Base-by-base conservation (phyloP, 352 stramenopile genomes). In the Phytopythium kandeliae region DNA sequence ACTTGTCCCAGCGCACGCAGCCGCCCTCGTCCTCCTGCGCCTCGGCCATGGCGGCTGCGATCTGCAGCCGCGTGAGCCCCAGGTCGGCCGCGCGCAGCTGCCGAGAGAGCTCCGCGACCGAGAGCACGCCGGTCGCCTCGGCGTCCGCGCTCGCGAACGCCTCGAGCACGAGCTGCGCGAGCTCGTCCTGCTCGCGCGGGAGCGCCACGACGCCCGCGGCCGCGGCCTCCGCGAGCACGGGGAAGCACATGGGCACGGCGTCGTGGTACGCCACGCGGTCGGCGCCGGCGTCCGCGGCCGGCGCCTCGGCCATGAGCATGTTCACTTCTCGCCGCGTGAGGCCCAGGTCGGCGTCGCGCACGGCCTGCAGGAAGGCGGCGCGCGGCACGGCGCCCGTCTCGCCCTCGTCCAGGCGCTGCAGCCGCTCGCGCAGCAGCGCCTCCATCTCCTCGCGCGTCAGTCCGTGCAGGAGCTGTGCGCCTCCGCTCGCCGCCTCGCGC, bases 401-500 rank as follows among this genome's bases (percentile, higher is more conserved):
- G 42, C 86, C 71, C 0, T 70, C 53, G 44, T 90, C 81, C 7
- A 69, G 55, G 24, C 80, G 78, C 51, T 86, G 77, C 49, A 92
- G 84, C 57, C 82, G 86, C 50, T 92, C 81, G 3, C 75, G 70
- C 51, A 92, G 55, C 22, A 90, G 65, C 60, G 75, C 88, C 46
- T 92, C 81, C 48, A 88, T 73, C 46, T 92, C 81, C 48, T 92
- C 81, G 44, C 86, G 81, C 69, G 82, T 80, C 66, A 90, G 80
- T 30, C 81, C 78, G 54, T 92, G 81, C n/a, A 89, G 48, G 36
- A 92, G 73, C 30, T 71, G 58, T 34, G 85, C 70, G 8, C 55
- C 52, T 17, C 78, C 60, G 34, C 65, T 68, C 35, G 80, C 83
- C 5, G 40, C 4, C 13, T 44, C 60, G 7, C 71, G 74, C 25